Evolutionary conservation across 805 yeast genomes (phyloP), one percentile per base, ranked within the genome.

Genomic region (Pichia paraexigua): DNA sequence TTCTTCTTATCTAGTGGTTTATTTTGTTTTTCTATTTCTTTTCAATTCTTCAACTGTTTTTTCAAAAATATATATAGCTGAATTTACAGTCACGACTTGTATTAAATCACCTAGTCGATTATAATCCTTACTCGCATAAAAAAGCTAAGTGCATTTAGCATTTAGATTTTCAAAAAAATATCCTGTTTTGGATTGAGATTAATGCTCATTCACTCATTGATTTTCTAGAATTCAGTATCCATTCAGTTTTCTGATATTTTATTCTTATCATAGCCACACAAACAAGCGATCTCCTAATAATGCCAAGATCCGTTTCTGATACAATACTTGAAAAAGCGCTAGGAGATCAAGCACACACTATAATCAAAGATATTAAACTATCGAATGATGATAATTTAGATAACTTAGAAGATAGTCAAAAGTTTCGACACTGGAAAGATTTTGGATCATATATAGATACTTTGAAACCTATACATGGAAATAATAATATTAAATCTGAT

Each of bases 351-450:
- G 41, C 52, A 24, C 12, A 11, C 21, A 41, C 21, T 1, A 12
- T 44, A 24, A 49, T 49, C 7, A 15, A 18, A 18, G 28, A 27
- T n/a, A 27, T 43, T 15, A 41, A 41, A 13, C 5, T 15, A 9
- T 11, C 43, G 21, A 41, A 37, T 22, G 27, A 32, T 17, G 18
- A 41, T 6, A 50, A 15, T 15, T 41, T 51, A 24, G 45, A 51
- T 22, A 41, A 43, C n/a, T 45, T 41, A 2, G 44, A 56, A 21
- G 37, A 32, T 12, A 32, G n/a, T 32, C 60, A 62, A 3, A 57
- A 59, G 22, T 48, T 66, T 18, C 58, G 50, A 41, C 66, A 66
- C 49, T 69, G 73, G 73, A 67, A 65, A 54, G 72, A 69, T 41
- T 53, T 69, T 13, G 72, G 72, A 5, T 57, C 57, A 22, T 69